Evolutionary conservation across 352 stramenopile genomes (phyloP), one percentile per base, ranked within the genome.

Genomic region (Globisporangium ultimum): DNA sequence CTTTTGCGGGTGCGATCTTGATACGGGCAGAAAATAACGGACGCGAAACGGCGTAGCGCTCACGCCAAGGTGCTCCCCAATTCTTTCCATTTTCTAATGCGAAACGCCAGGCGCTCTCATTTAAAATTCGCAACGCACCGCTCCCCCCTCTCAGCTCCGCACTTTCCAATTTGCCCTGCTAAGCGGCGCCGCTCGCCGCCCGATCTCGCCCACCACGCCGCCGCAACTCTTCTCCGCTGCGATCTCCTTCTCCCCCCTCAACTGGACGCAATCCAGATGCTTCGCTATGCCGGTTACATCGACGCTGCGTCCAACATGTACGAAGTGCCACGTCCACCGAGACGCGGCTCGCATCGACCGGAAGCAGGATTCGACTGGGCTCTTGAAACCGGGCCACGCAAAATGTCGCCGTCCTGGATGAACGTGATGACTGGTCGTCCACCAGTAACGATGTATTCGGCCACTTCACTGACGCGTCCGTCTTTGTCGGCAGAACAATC

Each of bases 271-370:
- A 40, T 53, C 54, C 54, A 32, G 11, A 61, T 61, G 55, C 45
- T 61, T 46, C 55, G 45, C 47, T 61, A 61, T 47, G 45, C 55
- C 46, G 46, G 18, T 24, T 38, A 40, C 55, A 48, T 61, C 34
- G 55, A 61, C 20, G 21, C 55, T 12, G 46, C 55, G 18, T 57
- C 66, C 28, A 75, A 75, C 51, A 40, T 59, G 50, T 75, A 75
- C 60, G 67, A 68, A 55, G 55, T 61, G 34, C 63, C 67, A 11
- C 67, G 67, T 38, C 63, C 63, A 17, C 63, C 67, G 3, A 57
- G 67, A 20, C 67, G 67, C 38, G 67, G 67, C 1, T 69, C 59
- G 9, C 67, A 75, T 55, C 66, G 64, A 45, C 64, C 53, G 64
- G 60, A 36, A 13, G 20, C 13, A 22, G 10, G 12, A 20, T 48